Evolutionary conservation across 2,329 filamentous ascomycete species (phyloP), one percentile per base, ranked within the genome.

Genomic region (Aspergillus flavus): DNA sequence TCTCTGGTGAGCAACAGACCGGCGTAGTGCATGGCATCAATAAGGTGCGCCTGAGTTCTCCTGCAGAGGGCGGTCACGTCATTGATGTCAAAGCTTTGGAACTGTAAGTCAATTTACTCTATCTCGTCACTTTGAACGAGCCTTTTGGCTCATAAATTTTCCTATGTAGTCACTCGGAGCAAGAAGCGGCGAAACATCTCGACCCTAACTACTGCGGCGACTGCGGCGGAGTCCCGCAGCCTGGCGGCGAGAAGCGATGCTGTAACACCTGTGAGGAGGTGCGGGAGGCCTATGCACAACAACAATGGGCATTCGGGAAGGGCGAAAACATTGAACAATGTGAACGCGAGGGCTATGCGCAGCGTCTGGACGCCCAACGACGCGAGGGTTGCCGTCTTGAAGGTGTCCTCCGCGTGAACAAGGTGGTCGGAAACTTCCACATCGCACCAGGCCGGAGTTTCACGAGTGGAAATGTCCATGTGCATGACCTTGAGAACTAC

Each of bases 211-310:
- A 99, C 85, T 99, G 95, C 76, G 95, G 95, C 71, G 87, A 88
- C 73, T 99, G 95, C 82, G 97, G 96, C 78, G 94, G 95, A 68
- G 94, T 93, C 2, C 94, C 95, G 0, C 65, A 83, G 19, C 89
- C 86, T 66, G 93, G 88, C 21, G 75, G 82, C 66, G 98, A 97
- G 81, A 64, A 87, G n/a, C 93, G 93, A 62, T 99, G 95, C 83
- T 99, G 95, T 81, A 96, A 95, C 78, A 97, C 93, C 52, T 99
- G 95, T 78, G 93, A 96, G 72, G 95, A 99, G 79, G 95, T 99
- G 36, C 88, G 94, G 71, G 93, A 98, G 75, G 95, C 95, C 4
- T 99, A 99, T 76, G 93, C 94, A 34, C 84, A 88, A 67, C 87
- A 91, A 30, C 92, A 90, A 14, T 99, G 95, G 95, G 94, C 93